Conservation (phyloP, 2,329 filamentous ascomycete genomes). For the Parasarocladium wereldwijsianum region DNA sequence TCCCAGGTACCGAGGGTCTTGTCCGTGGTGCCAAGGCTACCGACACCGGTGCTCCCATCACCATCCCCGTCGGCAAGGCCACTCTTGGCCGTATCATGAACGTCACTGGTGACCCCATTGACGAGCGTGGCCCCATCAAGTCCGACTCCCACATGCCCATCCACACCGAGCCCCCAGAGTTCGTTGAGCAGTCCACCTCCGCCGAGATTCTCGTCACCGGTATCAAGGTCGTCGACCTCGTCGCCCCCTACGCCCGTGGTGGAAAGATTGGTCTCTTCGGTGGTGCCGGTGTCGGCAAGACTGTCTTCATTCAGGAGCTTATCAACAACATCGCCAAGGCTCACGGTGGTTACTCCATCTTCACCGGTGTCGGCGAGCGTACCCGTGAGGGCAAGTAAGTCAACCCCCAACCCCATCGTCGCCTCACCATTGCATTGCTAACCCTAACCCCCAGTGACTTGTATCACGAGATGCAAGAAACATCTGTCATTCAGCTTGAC, state of each 20-base stretch:
- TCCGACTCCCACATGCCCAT: conserved; percentile 75
- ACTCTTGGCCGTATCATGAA: conserved; percentile 99
- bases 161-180: conserved; percentile 84
- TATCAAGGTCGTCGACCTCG: conserved; percentile 99
- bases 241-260: conserved; percentile 99
- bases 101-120: conserved; percentile 99
- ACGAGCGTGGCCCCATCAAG: conserved; percentile 98
- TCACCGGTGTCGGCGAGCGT: conserved; percentile 99
- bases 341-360: conserved; percentile 99
- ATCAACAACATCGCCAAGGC: conserved; percentile 99
- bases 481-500: conserved; percentile 96
- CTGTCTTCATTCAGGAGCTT: conserved; percentile 99
- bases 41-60: conserved; percentile 92
- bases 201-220: conserved; percentile 96
- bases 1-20: conserved; percentile 92
- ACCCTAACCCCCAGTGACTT: too few species aligned
- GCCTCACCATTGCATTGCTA: too few species aligned
- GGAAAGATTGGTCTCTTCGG: conserved; percentile 99
- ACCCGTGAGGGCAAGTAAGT: conserved; percentile 97
- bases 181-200: conserved; percentile 88
- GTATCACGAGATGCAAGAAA: conserved; percentile 99
- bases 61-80: conserved; percentile 82
- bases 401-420: neutral
- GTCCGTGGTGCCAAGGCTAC: conserved; percentile 73
- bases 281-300: conserved; percentile 99